Conservation (phyloP, 225 moss, liverwort and hornwort species). For the Physcomitrellopsis africana region DNA sequence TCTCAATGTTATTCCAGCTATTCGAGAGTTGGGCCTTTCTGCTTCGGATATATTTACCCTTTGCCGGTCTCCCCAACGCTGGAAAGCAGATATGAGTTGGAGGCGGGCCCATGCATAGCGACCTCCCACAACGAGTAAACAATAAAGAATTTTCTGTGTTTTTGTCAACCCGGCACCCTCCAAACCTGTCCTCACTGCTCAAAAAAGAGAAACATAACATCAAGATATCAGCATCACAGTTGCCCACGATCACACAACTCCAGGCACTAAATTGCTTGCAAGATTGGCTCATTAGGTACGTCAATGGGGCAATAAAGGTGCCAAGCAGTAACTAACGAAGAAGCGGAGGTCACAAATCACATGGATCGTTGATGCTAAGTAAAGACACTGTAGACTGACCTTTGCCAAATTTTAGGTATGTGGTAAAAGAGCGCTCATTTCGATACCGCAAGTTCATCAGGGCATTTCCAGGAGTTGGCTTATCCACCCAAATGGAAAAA, state of each 20-base stretch:
- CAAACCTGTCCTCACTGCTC: constrained; percentile 83
- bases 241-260: constrained; percentile 18
- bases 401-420: constrained; percentile 69
- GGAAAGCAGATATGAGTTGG: constrained; percentile 94
- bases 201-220: constrained; percentile 2
- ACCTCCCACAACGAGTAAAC: constrained; percentile 87
- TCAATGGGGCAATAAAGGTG: neutral
- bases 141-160: constrained; percentile 82
- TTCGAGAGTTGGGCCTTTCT: neutral
- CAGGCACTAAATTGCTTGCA: neutral
- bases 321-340: neutral
- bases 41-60: constrained; percentile 49
- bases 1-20: constrained; percentile 5
- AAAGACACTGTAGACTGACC: constrained; percentile 45
- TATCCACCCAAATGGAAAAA: constrained; percentile 98
- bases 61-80: constrained; percentile 93
- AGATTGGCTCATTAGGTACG: neutral
- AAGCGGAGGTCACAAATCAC: neutral
- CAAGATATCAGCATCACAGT: constrained; percentile 17
- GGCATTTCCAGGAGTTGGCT: constrained; percentile 91
- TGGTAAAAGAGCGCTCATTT: constrained; percentile 75
- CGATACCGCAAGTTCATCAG: constrained; percentile 97
- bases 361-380: neutral
- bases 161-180: constrained; percentile 92
- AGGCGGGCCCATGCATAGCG: constrained; percentile 95